These are phyloP conservation scores for Avena atlantica DNA, from an alignment of 176 grass and related monocot genomes.

Conservation along the genomic window DNA sequence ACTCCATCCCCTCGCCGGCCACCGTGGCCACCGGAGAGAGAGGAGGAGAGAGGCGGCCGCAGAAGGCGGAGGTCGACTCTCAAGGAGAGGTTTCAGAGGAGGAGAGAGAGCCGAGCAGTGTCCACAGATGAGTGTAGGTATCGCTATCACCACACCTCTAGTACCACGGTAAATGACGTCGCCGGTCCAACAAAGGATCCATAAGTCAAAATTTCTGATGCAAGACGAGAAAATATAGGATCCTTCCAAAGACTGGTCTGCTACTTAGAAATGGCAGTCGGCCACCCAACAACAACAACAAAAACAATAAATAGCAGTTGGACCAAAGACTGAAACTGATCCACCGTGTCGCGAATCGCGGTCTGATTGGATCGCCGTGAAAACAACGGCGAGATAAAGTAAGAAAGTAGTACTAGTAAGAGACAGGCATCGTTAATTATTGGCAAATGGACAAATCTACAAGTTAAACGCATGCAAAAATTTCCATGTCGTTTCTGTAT, in stretches of 20 bases:
- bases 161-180: background rate
- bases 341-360: no score
- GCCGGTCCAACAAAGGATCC: background rate
- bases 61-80: no score
- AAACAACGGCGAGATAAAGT: background rate
- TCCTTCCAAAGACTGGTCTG: constrained; percentile 10
- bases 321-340: background rate
- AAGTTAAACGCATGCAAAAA: background rate
- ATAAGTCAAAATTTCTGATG: background rate
- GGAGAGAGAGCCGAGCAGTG: no score
- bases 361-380: background rate
- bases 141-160: background rate
- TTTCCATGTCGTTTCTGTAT: constrained; percentile 32
- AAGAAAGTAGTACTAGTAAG: background rate
- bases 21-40: no score
- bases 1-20: no score
- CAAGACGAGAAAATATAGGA: background rate
- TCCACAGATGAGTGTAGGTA: no score
- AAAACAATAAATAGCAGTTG: background rate
- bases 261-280: background rate
- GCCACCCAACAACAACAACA: background rate
- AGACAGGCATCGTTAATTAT: background rate
- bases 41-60: no score
- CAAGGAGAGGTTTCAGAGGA: no score
- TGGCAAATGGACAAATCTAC: background rate